These are phyloP conservation scores for Nakazawaea ambrosiae DNA, from an alignment of 805 yeast species.

Conservation along the genomic window DNA sequence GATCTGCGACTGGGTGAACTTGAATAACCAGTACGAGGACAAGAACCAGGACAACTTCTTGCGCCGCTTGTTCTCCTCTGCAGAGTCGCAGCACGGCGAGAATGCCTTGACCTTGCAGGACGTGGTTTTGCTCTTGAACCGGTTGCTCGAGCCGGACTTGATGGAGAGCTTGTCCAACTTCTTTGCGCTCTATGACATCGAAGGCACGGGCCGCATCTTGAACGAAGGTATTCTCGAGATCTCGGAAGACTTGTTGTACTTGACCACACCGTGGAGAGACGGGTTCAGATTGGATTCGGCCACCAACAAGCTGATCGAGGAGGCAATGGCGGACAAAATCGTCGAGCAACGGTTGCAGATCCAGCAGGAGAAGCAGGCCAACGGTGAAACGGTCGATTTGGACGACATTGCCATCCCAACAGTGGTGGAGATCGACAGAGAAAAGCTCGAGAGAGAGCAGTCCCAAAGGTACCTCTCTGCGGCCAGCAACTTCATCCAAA, in stretches of 20 bases:
- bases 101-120: conserved; percentile 62
- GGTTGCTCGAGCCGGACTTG: conserved; percentile 61
- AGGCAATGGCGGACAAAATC: conserved; percentile 59
- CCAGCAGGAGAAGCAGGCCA: conserved; percentile 24
- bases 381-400: conserved; percentile 19
- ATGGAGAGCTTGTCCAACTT: conserved; percentile 75
- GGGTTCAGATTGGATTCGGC: conserved; percentile 56
- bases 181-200: conserved; percentile 65
- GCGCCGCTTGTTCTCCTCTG: conserved; percentile 56
- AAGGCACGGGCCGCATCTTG: conserved; percentile 53
- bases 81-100: conserved; percentile 35
- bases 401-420: conserved; percentile 45
- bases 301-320: conserved; percentile 57
- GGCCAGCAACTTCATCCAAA: conserved; percentile 76
- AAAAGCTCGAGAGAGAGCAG: conserved; percentile 54
- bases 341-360: conserved; percentile 29
- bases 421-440: conserved; percentile 57
- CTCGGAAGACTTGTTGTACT: conserved; percentile 78
- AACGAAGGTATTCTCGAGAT: conserved; percentile 75
- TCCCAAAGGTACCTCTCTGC: conserved; percentile 79
- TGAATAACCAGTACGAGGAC: conserved; percentile 29
- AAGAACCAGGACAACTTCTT: conserved; percentile 43
- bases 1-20: conserved; percentile 67
- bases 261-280: conserved; percentile 84
- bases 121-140: conserved; percentile 67